A percentile compares a stretch with the other conserved stretches of the same genome.
Evolutionary conservation across 805 yeast genomes (phyloP).

Genomic region (Saccharomycopsis sp.): DNA sequence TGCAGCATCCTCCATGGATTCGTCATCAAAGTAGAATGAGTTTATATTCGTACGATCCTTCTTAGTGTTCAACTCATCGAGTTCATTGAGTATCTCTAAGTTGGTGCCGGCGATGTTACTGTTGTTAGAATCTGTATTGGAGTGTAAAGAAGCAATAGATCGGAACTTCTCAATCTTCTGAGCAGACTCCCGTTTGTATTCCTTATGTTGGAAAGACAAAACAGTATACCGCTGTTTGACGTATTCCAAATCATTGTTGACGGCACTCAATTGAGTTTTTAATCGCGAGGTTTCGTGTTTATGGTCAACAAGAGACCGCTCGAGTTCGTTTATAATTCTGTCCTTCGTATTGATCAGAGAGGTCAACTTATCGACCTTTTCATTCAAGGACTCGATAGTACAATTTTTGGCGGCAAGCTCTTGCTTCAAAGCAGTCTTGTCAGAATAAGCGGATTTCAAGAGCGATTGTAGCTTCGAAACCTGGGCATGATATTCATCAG

Average conservation of each 20-base stretch:
- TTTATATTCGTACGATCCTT: conserved; percentile 2
- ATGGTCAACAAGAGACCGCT: neutral
- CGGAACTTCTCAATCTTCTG: neutral
- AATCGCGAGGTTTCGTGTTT: conserved; percentile 1
- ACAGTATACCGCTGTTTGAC: conserved; percentile 19
- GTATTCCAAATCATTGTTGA: conserved; percentile 13
- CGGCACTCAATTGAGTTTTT: conserved; percentile 5
- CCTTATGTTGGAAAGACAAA: conserved; percentile 14
- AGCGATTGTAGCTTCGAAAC: neutral
- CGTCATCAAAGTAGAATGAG: conserved; percentile 4
- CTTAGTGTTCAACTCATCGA: neutral
- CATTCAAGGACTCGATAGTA: neutral
- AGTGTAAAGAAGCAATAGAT: neutral
- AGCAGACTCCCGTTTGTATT: conserved; percentile 4
- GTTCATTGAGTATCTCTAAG: neutral
- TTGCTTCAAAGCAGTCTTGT: neutral
- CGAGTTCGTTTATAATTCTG: neutral
- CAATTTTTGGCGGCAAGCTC: neutral
- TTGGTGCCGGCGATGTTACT: neutral
- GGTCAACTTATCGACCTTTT: neutral
- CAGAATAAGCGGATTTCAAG: neutral
- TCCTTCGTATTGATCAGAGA: neutral
- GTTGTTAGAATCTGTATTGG: neutral
- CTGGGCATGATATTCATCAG: neutral
- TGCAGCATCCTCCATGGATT: neutral